Conservation (phyloP, 352 stramenopile genomes). For the Pythium scleroteichum region DNA sequence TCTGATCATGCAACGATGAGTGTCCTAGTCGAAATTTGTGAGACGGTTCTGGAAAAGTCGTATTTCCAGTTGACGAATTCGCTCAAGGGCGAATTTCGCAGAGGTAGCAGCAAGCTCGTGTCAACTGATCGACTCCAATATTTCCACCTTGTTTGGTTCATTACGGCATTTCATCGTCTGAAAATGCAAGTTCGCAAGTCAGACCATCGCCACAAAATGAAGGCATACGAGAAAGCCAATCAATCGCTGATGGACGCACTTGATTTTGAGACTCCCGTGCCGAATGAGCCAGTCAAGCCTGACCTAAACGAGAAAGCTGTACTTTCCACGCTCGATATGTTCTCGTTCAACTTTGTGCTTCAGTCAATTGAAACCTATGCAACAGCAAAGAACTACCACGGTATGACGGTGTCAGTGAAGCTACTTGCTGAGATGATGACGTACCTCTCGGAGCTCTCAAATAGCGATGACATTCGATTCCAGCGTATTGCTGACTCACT, state of each 20-base stretch:
- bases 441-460: constrained; percentile 72
- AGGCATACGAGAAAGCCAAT: constrained; percentile 56
- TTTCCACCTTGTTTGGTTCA: constrained; percentile 86
- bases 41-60: constrained; percentile 70
- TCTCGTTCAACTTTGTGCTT: constrained; percentile 90
- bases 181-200: constrained; percentile 76
- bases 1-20: constrained; percentile 64
- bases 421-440: constrained; percentile 85
- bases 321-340: constrained; percentile 88
- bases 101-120: constrained; percentile 82
- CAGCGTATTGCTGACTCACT: constrained; percentile 82
- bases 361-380: constrained; percentile 88
- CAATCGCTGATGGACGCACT: constrained; percentile 50
- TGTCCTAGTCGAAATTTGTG: constrained; percentile 72
- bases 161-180: constrained; percentile 79
- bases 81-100: constrained; percentile 84
- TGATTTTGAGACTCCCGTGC: constrained; percentile 48
- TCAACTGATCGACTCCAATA: constrained; percentile 87
- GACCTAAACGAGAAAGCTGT: constrained; percentile 78
- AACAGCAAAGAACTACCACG: constrained; percentile 76
- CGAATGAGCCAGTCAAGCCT: constrained; percentile 44
- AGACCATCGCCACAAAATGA: constrained; percentile 57
- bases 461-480: constrained; percentile 74
- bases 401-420: constrained; percentile 81
- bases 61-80: constrained; percentile 87